Base-by-base conservation (phyloP, 2,329 filamentous ascomycete genomes). In the Ceratocystis cacaofunesta region DNA sequence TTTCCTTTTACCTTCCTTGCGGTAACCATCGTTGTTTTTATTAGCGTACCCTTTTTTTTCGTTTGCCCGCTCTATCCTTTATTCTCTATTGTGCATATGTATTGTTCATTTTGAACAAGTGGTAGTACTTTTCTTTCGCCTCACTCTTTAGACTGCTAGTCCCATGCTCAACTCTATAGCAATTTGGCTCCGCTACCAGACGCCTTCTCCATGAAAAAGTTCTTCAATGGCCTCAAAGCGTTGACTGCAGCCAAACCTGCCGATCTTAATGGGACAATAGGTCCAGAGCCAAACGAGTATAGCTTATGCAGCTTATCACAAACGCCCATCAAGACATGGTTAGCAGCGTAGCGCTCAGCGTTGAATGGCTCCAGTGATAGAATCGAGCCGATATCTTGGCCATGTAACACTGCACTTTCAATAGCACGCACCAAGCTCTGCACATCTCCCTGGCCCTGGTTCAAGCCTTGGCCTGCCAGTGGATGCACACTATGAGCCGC, bases 401-500 rank as follows among this genome's bases (percentile, higher is more conserved):
- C 94, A 69, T 94, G 89, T 55, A 80, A 77, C 19, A 95, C 86
- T 2, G 90, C 88, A 69, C 86, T 86, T 68, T 85, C 84, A 62
- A 99, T 88, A 0, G 85, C 85, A 68, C 80, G 81, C 5, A 86
- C 85, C 0, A 99, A 82, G 64, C 88, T 87, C 71, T 90, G 86
- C 0, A 94, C 88, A 73, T 99, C 94, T 19, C 85, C 91, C 69
- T 97, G 87, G 1, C 94, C 94, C 71, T 95, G 88, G 72, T 99
- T 99, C 15, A 99, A 80, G 0, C 94, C 94, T 75, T 97, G 94
- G 0, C 94, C 94, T 1, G 90, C 94, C 3, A 99, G 85, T 0
- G 94, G 94, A 74, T 99, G 94, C 69, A 96, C 86, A 1, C 92
- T 95, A 74, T 99, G 94, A 6, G 94, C 94, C 1, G 94, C 94